Evolutionary conservation across 2,329 filamentous ascomycete genomes (phyloP), one percentile per base, ranked within the genome.

Genomic region (Venturia aucupariae): DNA sequence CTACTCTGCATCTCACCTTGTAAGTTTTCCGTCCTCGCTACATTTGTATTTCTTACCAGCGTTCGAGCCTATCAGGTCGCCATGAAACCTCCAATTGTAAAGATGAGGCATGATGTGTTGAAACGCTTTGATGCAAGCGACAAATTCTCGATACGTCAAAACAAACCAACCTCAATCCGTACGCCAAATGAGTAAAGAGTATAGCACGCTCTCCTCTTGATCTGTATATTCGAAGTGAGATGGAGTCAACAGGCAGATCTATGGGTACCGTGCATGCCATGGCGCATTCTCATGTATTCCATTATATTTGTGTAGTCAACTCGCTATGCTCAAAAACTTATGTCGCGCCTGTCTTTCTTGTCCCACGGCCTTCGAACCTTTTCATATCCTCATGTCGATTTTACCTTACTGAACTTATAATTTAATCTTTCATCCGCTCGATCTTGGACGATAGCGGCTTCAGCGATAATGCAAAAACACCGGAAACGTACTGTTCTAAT

Each of bases 131-230:
- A 27, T 51, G 46, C 46, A 27, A 51, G 46, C 51, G 51, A 35
- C 51, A 57, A 57, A 57, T 57, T 30, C 27, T 57, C 51, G 51
- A 57, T 35, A 57, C 51, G 13, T 35, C 51, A 57, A 57, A 57
- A 57, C 51, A 57, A 57, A 57, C 51, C 51, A 57, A 57, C 51
- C 51, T 35, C 51, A n/a, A 57, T 57, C n/a, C 30, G 51, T 38
- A 57, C 51, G 51, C 51, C 51, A 35, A 57, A 57, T 35, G 51
- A n/a, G 51, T 57, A 57, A 17, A 32, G 51, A 57, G 19, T 57
- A 57, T 35, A 57, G 30, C 51, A 57, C 19, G 27, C 19, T 57
- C 51, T 35, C 27, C 4, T 57, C 51, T 19, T 57, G 27, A 24
- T 57, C 51, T 57, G 51, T 57, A 57, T 57, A 57, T 57, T 57